These are phyloP conservation scores for Leptomonas pyrrhocoris DNA, from an alignment of 208 protist genomes.

Conservation along the genomic window DNA sequence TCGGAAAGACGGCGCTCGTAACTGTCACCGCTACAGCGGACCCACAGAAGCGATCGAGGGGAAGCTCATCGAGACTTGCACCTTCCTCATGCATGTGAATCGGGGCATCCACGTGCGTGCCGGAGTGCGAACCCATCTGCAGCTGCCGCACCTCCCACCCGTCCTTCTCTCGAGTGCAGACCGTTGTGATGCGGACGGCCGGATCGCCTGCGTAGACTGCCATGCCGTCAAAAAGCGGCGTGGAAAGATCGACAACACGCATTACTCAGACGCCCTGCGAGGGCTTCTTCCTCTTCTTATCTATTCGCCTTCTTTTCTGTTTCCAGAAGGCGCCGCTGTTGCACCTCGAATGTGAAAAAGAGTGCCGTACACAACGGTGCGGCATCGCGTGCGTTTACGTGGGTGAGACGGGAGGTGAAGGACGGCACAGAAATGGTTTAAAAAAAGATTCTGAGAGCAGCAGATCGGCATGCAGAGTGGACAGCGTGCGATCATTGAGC, in stretches of 20 bases:
- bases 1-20: constrained; percentile 17
- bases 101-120: constrained; percentile 55
- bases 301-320: too few relatives aligned
- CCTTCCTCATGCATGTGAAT: constrained; percentile 53
- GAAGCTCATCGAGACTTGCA: constrained; percentile 40
- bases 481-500: too few relatives aligned
- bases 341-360: too few relatives aligned
- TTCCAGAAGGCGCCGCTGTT: too few relatives aligned
- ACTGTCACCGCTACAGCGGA: constrained; percentile 30
- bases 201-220: constrained; percentile 52
- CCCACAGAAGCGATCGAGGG: constrained; percentile 39
- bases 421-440: too few relatives aligned
- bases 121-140: constrained; percentile 45
- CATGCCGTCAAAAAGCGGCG: constrained; percentile 46
- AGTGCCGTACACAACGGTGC: too few relatives aligned
- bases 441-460: too few relatives aligned
- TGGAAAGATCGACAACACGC: constrained; percentile 44
- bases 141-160: constrained; percentile 56
- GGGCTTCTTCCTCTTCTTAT: too few relatives aligned
- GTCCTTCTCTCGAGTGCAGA: constrained; percentile 38
- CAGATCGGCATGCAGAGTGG: too few relatives aligned
- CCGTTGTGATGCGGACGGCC: constrained; percentile 38
- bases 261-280: too few relatives aligned
- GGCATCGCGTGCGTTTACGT: too few relatives aligned
- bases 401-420: too few relatives aligned